Conservation (phyloP, 1,139 yeast genomes). For the Sugiyamaella neomexicana region DNA sequence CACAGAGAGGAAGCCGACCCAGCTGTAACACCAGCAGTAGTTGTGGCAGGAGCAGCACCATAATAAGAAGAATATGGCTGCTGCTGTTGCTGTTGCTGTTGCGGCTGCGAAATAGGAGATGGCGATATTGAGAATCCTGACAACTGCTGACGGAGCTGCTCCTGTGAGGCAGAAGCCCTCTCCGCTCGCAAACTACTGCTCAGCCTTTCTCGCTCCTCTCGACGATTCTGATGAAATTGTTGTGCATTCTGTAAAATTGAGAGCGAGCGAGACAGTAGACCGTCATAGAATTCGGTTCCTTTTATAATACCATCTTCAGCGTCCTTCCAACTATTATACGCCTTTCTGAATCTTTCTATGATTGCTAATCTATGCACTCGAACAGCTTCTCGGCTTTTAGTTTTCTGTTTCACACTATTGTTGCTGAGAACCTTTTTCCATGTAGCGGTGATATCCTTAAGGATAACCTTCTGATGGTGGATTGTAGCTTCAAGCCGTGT, state of each 20-base stretch:
- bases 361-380: conserved; percentile 44
- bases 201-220: conserved; percentile 38
- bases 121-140: conserved; percentile 29
- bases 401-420: conserved; percentile 42
- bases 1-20: conserved; percentile 21
- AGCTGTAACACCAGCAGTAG: conserved; percentile 6
- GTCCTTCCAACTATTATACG: conserved; percentile 55
- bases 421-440: conserved; percentile 59
- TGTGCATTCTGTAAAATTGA: conserved; percentile 44
- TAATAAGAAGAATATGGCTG: conserved; percentile 20
- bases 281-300: conserved; percentile 64
- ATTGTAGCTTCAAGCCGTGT: conserved; percentile 68
- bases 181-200: conserved; percentile 21
- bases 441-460: conserved; percentile 55
- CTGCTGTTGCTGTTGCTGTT: neutral
- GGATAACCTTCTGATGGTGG: conserved; percentile 58
- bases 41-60: conserved; percentile 15
- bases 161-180: conserved; percentile 26
- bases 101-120: conserved; percentile 11
- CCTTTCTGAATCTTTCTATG: conserved; percentile 51
- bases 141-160: conserved; percentile 32
- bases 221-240: conserved; percentile 41
- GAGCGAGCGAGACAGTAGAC: conserved; percentile 50
- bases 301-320: conserved; percentile 59
- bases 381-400: conserved; percentile 42